These are phyloP conservation scores for Favolaschia claudopus DNA, from an alignment of 768 basidiomycete genomes.

Conservation along the genomic window DNA sequence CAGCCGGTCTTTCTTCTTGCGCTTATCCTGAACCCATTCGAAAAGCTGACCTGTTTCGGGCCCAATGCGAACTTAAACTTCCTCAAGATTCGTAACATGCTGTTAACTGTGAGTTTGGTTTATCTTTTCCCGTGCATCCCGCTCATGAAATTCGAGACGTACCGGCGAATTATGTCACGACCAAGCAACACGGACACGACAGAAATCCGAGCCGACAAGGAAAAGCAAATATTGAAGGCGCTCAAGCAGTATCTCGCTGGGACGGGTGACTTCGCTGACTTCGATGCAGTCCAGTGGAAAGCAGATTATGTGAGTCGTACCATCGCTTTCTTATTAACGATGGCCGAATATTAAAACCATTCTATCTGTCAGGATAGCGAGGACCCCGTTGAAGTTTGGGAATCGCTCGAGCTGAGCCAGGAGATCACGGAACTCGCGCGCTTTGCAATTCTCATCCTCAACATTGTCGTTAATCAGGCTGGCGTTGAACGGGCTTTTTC, in stretches of 20 bases:
- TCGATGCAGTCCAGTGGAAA: neutral
- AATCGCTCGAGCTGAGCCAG: neutral
- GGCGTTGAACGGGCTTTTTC: constrained; percentile 12
- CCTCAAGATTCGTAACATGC: constrained; percentile 30
- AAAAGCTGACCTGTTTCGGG: constrained; percentile 37
- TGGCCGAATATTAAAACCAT: too few relatives aligned
- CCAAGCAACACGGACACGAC: neutral
- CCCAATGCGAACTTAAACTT: constrained; percentile 31
- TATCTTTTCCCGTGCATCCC: neutral
- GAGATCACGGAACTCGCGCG: neutral
- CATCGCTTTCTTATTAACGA: neutral
- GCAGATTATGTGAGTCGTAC: neutral
- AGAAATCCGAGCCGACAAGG: neutral
- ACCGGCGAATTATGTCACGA: constrained; percentile 10
- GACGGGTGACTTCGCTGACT: constrained; percentile 11
- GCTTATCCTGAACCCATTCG: constrained; percentile 37
- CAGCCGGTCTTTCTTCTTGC: constrained; percentile 38
- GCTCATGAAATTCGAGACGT: neutral
- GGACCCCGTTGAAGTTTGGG: constrained; percentile 10
- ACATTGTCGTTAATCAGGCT: constrained; percentile 1
- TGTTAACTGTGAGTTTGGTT: constrained; percentile 27
- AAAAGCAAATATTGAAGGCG: neutral
- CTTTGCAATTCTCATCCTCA: neutral
- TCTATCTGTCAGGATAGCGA: neutral
- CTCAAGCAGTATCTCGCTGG: constrained; percentile 17